Evolutionary conservation across 208 protist genomes (phyloP).

Genomic region (Trypanosoma theileri): DNA sequence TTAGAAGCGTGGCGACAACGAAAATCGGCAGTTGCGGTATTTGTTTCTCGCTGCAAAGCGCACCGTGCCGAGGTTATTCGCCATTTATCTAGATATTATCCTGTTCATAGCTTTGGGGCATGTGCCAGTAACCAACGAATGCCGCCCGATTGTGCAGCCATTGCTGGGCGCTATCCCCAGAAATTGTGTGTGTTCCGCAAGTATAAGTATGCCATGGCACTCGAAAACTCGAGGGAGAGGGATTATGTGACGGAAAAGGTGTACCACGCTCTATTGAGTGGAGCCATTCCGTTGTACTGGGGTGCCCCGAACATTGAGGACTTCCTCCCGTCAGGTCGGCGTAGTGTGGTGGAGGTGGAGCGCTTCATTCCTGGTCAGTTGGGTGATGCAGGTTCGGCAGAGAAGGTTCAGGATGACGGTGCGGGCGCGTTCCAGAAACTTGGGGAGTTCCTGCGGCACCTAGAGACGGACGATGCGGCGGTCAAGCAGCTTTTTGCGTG

Average conservation of each 20-base stretch:
- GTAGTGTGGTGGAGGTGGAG: slow-evolving; percentile 14
- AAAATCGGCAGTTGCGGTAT: slow-evolving; percentile 27
- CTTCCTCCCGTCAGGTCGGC: slow-evolving; percentile 29
- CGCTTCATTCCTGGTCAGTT: neutral
- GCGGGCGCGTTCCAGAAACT: neutral
- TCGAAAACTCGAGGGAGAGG: slow-evolving; percentile 54
- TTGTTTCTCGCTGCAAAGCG: slow-evolving; percentile 30
- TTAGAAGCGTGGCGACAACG: slow-evolving; percentile 3
- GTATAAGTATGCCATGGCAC: slow-evolving; percentile 42
- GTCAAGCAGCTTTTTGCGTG: slow-evolving; percentile 7
- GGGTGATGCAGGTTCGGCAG: neutral
- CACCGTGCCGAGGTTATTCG: slow-evolving; percentile 27
- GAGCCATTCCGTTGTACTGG: slow-evolving; percentile 50
- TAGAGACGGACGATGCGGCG: slow-evolving; percentile 4
- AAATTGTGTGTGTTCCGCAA: slow-evolving; percentile 39
- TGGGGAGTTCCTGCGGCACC: slow-evolving; percentile 1
- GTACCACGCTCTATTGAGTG: slow-evolving; percentile 51
- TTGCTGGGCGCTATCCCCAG: slow-evolving; percentile 7
- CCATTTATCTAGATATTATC: slow-evolving; percentile 35
- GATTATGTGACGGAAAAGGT: slow-evolving; percentile 78
- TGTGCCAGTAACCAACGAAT: slow-evolving; percentile 23
- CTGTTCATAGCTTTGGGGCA: slow-evolving; percentile 44
- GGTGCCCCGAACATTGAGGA: slow-evolving; percentile 45
- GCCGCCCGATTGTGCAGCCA: slow-evolving; percentile 16
- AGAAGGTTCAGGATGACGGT: neutral